Base-by-base conservation (phyloP, 352 stramenopile genomes). In the Phytopythium cucurbitacearum region DNA sequence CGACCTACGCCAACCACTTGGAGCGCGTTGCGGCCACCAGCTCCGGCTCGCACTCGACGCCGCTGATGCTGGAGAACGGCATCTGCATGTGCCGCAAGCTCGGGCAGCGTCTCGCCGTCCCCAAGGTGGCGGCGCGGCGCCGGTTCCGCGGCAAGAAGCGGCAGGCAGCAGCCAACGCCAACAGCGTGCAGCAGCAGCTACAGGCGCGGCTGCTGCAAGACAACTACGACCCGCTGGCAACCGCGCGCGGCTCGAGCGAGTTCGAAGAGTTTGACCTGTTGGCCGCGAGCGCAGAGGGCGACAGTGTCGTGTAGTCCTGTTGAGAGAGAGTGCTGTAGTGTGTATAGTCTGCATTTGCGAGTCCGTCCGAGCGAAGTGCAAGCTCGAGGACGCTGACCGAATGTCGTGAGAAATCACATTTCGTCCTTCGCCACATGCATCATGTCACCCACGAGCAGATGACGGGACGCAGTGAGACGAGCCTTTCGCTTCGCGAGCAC, bases 1-100 rank as follows among this genome's bases (percentile, higher is more conserved):
- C 21, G 21, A 28, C 21, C 21, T 28, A 28, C 21, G 21, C 21
- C 21, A 28, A 28, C 21, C 21, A 28, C 21, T 28, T 28, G 21
- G 21, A 28, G 21, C 21, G 21, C 21, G 21, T 28, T 28, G 21
- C 9, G 57, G 33, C 0, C 12, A 65, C 64, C 41, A 69, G 52
- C 32, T 62, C 56, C 15, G 53, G 65, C 13, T 73, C 69, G 33
- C 64, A 78, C 40, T 85, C 69, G 1, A 68, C 81, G 11, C 54
- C 69, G 50, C 69, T 67, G 8, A 44, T 80, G 5, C 58, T 76
- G 13, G 67, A 80, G 16, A 74, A 80, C 48, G 70, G 72, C 5
- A 48, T 69, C 11, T 86, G 77, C 32, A 54, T 60, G 5, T 88
- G 74, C 44, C 70, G 77, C n/a, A 76, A 82, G 39, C 56, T 86